phyloP scores from a whole-genome alignment of 2,329 filamentous ascomycete genomes.

The Colletotrichum aenigma region DNA sequence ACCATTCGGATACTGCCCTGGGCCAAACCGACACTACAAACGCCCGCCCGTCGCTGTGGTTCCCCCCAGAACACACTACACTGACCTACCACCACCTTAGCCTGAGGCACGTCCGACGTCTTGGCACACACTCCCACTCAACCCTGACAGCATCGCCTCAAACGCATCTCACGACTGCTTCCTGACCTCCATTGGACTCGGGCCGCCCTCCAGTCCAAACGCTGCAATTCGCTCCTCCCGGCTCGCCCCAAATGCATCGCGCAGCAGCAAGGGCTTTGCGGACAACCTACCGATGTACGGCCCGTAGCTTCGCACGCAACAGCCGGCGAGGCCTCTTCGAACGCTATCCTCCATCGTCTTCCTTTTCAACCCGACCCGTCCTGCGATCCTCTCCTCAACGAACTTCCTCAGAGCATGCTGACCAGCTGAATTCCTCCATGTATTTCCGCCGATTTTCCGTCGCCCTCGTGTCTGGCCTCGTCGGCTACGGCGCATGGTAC shows the following conservation, averaged over 20 bases:
- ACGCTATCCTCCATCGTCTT: constrained; percentile 17
- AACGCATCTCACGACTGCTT: constrained; percentile 16
- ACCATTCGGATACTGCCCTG: neutral
- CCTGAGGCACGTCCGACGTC: constrained; percentile 15
- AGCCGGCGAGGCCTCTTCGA: constrained; percentile 45
- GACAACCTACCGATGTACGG: constrained; percentile 68
- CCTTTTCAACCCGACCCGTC: constrained; percentile 23
- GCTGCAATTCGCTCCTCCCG: neutral
- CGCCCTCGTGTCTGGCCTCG: constrained; percentile 71
- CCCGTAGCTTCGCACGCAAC: constrained; percentile 62
- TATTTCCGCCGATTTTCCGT: constrained; percentile 71
- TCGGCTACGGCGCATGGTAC: constrained; percentile 81
- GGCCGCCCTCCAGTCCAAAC: constrained; percentile 19
- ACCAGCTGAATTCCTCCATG: constrained; percentile 73
- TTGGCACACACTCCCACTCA: constrained; percentile 2
- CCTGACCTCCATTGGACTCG: constrained; percentile 10
- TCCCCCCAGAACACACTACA: neutral
- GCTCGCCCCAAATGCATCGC: constrained; percentile 69
- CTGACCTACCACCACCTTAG: neutral
- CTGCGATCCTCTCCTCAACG: constrained; percentile 20
- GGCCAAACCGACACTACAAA: neutral
- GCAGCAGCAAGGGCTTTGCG: constrained; percentile 71
- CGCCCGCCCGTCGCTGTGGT: neutral
- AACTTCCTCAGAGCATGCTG: constrained; percentile 36
- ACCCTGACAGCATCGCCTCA: neutral